Evolutionary conservation across 2,329 filamentous ascomycete genomes (phyloP).

Genomic region (Colletotrichum sp.): DNA sequence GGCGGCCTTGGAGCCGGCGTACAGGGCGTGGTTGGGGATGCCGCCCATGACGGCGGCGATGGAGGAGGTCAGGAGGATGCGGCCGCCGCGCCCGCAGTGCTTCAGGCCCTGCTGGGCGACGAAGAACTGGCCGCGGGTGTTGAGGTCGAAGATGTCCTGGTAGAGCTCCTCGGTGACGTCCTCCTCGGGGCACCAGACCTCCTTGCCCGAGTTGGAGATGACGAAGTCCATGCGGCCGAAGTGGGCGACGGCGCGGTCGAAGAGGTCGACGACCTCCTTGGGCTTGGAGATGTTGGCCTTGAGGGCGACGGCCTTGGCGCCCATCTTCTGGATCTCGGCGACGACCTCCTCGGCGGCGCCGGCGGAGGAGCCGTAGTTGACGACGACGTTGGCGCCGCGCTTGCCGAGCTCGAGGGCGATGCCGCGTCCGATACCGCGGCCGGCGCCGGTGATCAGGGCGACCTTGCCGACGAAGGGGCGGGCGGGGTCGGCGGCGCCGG

Average conservation of each 20-base stretch:
- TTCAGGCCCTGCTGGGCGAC: slow-evolving; percentile 78
- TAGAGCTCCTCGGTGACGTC: slow-evolving; percentile 74
- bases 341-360: slow-evolving; percentile 63
- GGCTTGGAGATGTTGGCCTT: slow-evolving; percentile 71
- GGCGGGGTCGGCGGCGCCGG: slow-evolving; percentile 29
- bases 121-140: slow-evolving; percentile 77
- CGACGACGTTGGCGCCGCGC: slow-evolving; percentile 67
- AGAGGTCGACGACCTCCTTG: slow-evolving; percentile 64
- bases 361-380: slow-evolving; percentile 69
- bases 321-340: slow-evolving; percentile 57
- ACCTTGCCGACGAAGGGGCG: slow-evolving; percentile 55
- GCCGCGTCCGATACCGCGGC: slow-evolving; percentile 70
- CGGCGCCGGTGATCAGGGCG: slow-evolving; percentile 68
- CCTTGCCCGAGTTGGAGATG: slow-evolving; percentile 75
- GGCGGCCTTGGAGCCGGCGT: slow-evolving; percentile 75
- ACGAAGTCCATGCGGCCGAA: slow-evolving; percentile 76
- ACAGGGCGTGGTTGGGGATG: slow-evolving; percentile 73
- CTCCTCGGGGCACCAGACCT: slow-evolving; percentile 73
- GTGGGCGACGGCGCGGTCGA: slow-evolving; percentile 67
- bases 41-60: slow-evolving; percentile 71
- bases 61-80: slow-evolving; percentile 75
- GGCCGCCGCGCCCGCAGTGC: slow-evolving; percentile 71
- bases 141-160: slow-evolving; percentile 75
- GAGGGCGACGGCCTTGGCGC: slow-evolving; percentile 62
- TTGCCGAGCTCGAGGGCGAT: slow-evolving; percentile 72